Evolutionary conservation across 352 stramenopile genomes (phyloP), one percentile per base, ranked within the genome.

Genomic region (Phytophthora citricola): DNA sequence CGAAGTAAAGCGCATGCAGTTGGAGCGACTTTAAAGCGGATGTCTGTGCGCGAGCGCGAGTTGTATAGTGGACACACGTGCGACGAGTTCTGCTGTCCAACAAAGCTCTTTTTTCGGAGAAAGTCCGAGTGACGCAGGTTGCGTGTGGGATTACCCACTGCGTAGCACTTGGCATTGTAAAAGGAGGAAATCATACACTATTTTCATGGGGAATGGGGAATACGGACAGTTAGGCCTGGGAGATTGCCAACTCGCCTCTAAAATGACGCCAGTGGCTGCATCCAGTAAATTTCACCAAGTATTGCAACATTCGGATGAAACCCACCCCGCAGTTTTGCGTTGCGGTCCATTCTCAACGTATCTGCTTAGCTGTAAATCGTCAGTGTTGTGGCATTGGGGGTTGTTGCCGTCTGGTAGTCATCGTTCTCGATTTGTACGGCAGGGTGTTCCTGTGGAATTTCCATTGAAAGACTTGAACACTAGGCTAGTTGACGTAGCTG

Each of bases 201-300:
- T 76, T 67, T 51, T 32, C 69, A 3, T 84, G 75, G 78, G 78
- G 78, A 0, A 12, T 71, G 5, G 78, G 8, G 32, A 75, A n/a
- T 79, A 84, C 31, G 78, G 75, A 0, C 78, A 87, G n/a, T 71
- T 87, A 15, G 78, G 78, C 5, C 67, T 87, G 5, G 75, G 70
- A 17, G 53, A 68, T 9, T 53, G 54, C n/a, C 63, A 69, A 29
- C 5, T n/a, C 22, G 58, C 63, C 9, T 49, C 66, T 3, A 58
- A 29, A 3, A 62, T 84, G 58, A 66, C 59, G 1, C 61, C 50
- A 6, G 56, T 84, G 11, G 14, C 54, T 36, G n/a, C 46, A 24
- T 58, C 52, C 0, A 1, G 17, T 4, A 41, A 76, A 9, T 54
- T 83, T 17, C 24, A 62, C 22, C 1, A n/a, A 6, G 9, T 51